Conservation (phyloP, 2,329 filamentous ascomycete species). For the Tothia fuscella region DNA sequence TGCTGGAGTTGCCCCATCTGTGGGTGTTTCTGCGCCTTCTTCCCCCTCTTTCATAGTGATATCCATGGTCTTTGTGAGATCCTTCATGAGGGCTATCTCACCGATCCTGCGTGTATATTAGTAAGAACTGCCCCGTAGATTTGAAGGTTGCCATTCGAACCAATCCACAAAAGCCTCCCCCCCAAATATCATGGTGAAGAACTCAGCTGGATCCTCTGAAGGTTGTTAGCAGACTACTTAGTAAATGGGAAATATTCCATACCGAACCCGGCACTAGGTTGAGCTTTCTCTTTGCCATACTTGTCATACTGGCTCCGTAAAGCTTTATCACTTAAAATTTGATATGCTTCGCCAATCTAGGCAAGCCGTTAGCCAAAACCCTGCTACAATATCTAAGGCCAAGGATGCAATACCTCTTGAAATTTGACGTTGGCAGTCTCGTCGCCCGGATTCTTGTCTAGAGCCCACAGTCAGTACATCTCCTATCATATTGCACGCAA, state of each 20-base stretch:
- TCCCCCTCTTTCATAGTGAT: constrained; percentile 79
- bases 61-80: constrained; percentile 95
- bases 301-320: constrained; percentile 91
- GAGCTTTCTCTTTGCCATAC: constrained; percentile 88
- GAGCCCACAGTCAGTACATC: constrained; percentile 12
- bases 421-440: constrained; percentile 90
- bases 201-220: constrained; percentile 78
- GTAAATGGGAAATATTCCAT: constrained; percentile 16
- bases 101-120: constrained; percentile 57
- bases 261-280: constrained; percentile 84
- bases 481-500: background rate
- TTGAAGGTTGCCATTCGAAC: constrained; percentile 22
- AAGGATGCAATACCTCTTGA: constrained; percentile 52
- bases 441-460: constrained; percentile 96
- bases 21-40: constrained; percentile 59
- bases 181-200: constrained; percentile 97
- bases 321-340: constrained; percentile 77
- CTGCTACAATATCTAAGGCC: constrained; percentile 10
- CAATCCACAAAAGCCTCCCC: constrained; percentile 92
- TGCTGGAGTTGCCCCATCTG: constrained; percentile 27
- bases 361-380: constrained; percentile 3
- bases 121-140: too few species aligned
- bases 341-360: constrained; percentile 58
- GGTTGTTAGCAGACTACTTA: constrained; percentile 7
- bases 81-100: constrained; percentile 97